Evolutionary conservation across 306 rosid genomes (phyloP), one percentile per base, ranked within the genome.

Genomic region (Castanea crenata): DNA sequence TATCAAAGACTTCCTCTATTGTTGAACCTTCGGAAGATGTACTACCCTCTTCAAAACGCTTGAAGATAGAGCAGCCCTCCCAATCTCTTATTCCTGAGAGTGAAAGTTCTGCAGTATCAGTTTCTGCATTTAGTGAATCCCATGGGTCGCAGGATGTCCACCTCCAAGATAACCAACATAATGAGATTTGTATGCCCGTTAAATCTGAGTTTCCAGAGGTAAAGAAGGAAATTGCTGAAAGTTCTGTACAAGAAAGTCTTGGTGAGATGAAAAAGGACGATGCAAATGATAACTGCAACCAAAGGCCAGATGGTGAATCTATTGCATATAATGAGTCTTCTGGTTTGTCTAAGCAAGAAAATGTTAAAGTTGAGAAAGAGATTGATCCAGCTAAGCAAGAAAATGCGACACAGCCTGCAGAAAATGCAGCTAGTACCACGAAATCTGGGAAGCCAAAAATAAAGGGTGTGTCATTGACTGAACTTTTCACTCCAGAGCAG

Each of bases 371-470:
- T 71, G 99, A 90, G 88, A 95, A 90, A 74, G 96, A 91, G 80
- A 58, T 71, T 44, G 94, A 84, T 62, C 87, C 83, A 57, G 86
- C 89, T 78, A 86, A 84, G 77, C 93, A 92, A 88, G 96, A 90
- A 83, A 80, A 76, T 77, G 73, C 71, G 62, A 56, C 27, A 23
- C 97, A 84, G 85, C 76, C 83, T 79, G 55, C 82, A 34, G 99
- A 95, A 80, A 83, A 57, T 81, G 82, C 85, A 19, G 79, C 85
- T 69, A 96, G 90, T 85, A 89, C 98, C 55, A 89, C 98, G 32
- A 95, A 95, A 84, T 93, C 99, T 68, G 98, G 99, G 82, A 96
- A 96, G 86, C 96, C 98, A 78, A 96, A 93, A 84, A 90, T 96
- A 79, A 91, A 96, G 76, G 99, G 96, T 38, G 99, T 96, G 69